These are phyloP conservation scores for Neurospora sublineolata DNA, from an alignment of 495 filamentous ascomycete species.

Conservation along the genomic window DNA sequence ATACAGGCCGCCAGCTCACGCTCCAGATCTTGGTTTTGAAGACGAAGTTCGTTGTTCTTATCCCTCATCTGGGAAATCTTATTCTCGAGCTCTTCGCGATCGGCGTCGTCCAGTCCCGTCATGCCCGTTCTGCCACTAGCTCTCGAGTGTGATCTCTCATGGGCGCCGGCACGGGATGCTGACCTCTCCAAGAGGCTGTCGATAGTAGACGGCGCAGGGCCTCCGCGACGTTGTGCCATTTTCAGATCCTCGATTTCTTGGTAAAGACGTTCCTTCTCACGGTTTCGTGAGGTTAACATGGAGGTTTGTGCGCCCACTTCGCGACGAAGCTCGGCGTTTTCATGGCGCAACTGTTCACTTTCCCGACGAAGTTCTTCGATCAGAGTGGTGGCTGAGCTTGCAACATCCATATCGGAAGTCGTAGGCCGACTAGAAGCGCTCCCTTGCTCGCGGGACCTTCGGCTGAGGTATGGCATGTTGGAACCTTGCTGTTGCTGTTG, in stretches of 20 bases:
- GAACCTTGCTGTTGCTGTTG: conserved; percentile 30
- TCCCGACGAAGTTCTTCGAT: conserved; percentile 51
- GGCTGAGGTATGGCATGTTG: conserved; percentile 52
- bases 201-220: conserved; percentile 49
- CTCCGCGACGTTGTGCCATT: conserved; percentile 61
- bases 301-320: conserved; percentile 93
- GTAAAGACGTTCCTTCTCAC: conserved; percentile 87
- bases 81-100: conserved; percentile 77
- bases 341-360: conserved; percentile 68
- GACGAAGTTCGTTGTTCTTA: conserved; percentile 67
- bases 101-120: conserved; percentile 56
- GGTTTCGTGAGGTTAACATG: conserved; percentile 92
- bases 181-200: conserved; percentile 91
- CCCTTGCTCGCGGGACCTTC: conserved; percentile 43
- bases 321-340: conserved; percentile 83
- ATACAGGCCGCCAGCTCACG: conserved; percentile 57
- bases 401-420: conserved; percentile 45
- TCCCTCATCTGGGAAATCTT: conserved; percentile 76
- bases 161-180: conserved; percentile 63
- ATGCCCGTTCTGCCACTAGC: conserved; percentile 56
- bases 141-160: conserved; percentile 57
- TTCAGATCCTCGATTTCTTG: conserved; percentile 97
- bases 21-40: conserved; percentile 73
- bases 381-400: conserved; percentile 54
- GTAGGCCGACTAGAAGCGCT: conserved; percentile 52